These are phyloP conservation scores for Tardiomyces digboiensis DNA, from an alignment of 1,139 yeast genomes.

Conservation along the genomic window DNA sequence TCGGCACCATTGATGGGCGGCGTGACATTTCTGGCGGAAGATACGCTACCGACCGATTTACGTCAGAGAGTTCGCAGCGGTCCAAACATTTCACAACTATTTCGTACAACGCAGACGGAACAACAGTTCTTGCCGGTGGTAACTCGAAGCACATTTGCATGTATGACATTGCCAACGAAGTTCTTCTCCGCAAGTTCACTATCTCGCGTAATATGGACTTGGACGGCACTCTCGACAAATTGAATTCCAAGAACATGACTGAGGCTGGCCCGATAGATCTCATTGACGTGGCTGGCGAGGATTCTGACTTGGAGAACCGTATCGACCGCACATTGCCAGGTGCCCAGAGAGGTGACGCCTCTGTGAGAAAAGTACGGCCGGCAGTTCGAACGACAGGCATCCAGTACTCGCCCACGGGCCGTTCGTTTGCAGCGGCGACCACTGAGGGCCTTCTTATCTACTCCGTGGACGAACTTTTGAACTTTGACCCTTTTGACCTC, in stretches of 20 bases:
- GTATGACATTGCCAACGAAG: constrained; percentile 84
- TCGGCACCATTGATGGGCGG: constrained; percentile 77
- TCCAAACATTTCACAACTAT: constrained; percentile 78
- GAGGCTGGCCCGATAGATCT: constrained; percentile 83
- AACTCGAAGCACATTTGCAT: constrained; percentile 85
- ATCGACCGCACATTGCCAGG: constrained; percentile 78
- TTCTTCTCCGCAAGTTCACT: constrained; percentile 66
- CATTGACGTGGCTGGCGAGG: constrained; percentile 78
- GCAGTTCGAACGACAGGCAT: constrained; percentile 72
- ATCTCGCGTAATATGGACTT: constrained; percentile 85
- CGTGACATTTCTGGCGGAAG: constrained; percentile 87
- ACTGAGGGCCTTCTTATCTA: constrained; percentile 88
- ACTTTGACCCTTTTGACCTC: constrained; percentile 92
- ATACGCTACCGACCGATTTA: constrained; percentile 69
- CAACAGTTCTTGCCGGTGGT: constrained; percentile 84
- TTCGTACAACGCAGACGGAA: constrained; percentile 84
- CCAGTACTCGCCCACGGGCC: constrained; percentile 82
- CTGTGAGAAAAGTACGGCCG: constrained; percentile 67
- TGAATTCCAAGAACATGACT: constrained; percentile 76
- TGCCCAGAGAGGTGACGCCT: constrained; percentile 79
- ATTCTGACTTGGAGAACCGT: constrained; percentile 79
- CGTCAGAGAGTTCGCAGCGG: constrained; percentile 71
- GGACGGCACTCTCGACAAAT: constrained; percentile 75
- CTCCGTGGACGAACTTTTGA: constrained; percentile 63
- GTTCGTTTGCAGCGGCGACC: constrained; percentile 90